Evolutionary conservation across 306 rosid species (phyloP).

Genomic region (Glycine latifolia): DNA sequence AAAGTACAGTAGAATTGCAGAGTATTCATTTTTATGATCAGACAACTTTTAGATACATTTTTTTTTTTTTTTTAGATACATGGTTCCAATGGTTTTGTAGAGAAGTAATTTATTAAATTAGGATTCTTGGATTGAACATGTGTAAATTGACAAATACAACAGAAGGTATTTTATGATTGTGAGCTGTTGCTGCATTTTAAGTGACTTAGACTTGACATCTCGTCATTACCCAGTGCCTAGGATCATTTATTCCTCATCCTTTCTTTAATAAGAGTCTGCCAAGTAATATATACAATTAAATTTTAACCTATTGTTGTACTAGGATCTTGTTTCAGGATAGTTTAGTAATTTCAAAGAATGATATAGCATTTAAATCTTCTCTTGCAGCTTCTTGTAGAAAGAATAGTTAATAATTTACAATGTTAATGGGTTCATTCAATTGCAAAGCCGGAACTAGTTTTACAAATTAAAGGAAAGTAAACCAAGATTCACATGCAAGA

Average conservation of each 20-base stretch:
- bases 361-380: conserved; percentile 2
- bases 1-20: conserved; percentile 1
- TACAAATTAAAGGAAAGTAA: conserved; percentile 17
- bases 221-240: not conserved
- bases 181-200: conserved; percentile 2
- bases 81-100: not conserved
- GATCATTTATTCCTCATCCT: conserved; percentile 8
- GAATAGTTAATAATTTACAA: not conserved
- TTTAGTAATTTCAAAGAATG: conserved; percentile 6
- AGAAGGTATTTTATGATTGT: not conserved
- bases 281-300: not conserved
- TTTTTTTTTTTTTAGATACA: not conserved
- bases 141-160: not conserved
- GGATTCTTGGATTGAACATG: not conserved
- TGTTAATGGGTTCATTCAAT: conserved; percentile 3
- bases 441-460: not conserved
- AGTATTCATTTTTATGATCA: conserved; percentile 16
- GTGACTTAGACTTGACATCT: not conserved
- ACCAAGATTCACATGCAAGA: conserved; percentile 7
- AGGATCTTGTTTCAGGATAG: not conserved
- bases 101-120: not conserved
- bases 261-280: not conserved
- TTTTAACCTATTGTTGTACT: not conserved
- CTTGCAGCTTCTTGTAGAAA: not conserved
- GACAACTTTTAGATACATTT: not conserved